Evolutionary conservation across 2,329 filamentous ascomycete species (phyloP).

Genomic region (Daldinia sp.): DNA sequence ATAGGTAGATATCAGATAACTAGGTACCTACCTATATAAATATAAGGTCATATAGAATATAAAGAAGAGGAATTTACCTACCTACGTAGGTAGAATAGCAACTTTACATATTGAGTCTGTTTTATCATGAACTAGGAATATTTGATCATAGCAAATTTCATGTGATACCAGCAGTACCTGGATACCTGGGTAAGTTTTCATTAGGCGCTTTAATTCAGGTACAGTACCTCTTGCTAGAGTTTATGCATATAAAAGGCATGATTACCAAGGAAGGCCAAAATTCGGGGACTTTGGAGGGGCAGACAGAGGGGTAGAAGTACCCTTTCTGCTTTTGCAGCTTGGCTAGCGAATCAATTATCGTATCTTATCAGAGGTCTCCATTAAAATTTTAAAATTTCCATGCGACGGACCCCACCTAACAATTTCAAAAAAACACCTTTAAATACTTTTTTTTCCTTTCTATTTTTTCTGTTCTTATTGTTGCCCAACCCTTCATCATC

Average conservation of each 20-base stretch:
- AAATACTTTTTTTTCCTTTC: conserved; percentile 33
- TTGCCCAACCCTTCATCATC: conserved; percentile 22
- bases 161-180: too few species aligned
- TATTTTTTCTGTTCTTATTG: conserved; percentile 10
- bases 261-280: background rate
- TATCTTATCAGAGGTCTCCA: conserved; percentile 19
- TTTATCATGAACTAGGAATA: too few species aligned
- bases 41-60: too few species aligned
- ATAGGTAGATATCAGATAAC: too few species aligned
- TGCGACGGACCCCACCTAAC: conserved; percentile 36
- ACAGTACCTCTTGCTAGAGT: background rate
- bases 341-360: conserved; percentile 9
- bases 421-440: conserved; percentile 20
- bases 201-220: background rate
- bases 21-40: too few species aligned
- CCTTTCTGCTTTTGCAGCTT: conserved; percentile 7
- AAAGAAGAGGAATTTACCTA: too few species aligned
- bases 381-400: conserved; percentile 28
- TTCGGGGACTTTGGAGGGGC: conserved; percentile 4
- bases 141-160: too few species aligned
- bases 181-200: background rate
- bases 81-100: too few species aligned
- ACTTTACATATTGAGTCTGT: too few species aligned
- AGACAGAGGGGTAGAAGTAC: conserved; percentile 8
- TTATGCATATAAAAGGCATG: background rate